These are phyloP conservation scores for Leccinum subrobustum DNA, from an alignment of 1,284 basidiomycete species.

Conservation along the genomic window DNA sequence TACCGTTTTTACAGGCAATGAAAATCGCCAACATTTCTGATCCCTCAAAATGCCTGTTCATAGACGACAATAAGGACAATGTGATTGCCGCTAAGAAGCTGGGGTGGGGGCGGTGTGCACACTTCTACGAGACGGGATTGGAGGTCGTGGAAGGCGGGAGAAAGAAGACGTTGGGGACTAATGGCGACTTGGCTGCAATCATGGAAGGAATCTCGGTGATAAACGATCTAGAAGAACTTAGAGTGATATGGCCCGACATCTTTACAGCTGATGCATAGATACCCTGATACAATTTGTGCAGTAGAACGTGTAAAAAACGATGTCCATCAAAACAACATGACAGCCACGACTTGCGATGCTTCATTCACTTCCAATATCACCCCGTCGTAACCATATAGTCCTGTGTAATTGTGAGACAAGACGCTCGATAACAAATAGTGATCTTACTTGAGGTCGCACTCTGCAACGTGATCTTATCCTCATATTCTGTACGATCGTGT, in stretches of 20 bases:
- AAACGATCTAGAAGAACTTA: slow-evolving; percentile 57
- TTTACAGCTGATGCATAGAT: slow-evolving; percentile 30
- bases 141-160: slow-evolving; percentile 61
- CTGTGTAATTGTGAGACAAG: slow-evolving; percentile 36
- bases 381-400: slow-evolving; percentile 77
- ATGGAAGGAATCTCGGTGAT: slow-evolving; percentile 48
- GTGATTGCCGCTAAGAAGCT: slow-evolving; percentile 61
- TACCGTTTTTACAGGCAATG: slow-evolving; percentile 53
- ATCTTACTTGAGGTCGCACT: slow-evolving; percentile 69
- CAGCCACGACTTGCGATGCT: slow-evolving; percentile 69
- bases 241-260: slow-evolving; percentile 69
- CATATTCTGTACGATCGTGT: slow-evolving; percentile 82
- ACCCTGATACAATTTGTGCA: slow-evolving; percentile 5
- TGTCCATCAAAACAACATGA: slow-evolving; percentile 61
- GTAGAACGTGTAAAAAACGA: neutral
- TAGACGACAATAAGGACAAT: slow-evolving; percentile 74
- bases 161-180: slow-evolving; percentile 49
- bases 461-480: slow-evolving; percentile 69
- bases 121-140: slow-evolving; percentile 70
- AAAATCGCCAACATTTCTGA: slow-evolving; percentile 55
- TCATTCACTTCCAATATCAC: slow-evolving; percentile 80
- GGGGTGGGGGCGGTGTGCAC: slow-evolving; percentile 70
- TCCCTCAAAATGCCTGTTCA: slow-evolving; percentile 67
- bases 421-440: slow-evolving; percentile 13
- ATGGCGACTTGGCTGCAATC: slow-evolving; percentile 37